phyloP scores from a whole-genome alignment of 23 red algal species.

The Chondrus crispus region DNA sequence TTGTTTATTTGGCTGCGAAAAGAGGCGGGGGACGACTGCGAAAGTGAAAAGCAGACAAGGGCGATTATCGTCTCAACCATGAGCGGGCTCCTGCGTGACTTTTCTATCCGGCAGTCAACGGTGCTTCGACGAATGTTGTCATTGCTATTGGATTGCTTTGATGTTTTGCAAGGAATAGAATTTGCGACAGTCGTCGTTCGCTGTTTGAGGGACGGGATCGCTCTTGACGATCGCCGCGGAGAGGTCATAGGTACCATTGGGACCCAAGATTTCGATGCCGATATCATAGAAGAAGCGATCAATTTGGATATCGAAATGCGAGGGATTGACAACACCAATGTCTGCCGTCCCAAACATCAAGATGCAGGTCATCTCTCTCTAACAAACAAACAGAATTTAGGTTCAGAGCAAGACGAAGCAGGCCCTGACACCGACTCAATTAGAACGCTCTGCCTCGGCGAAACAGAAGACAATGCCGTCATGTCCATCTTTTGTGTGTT shows the following conservation, averaged over 20 bases:
- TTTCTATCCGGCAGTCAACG: slow-evolving; percentile 33
- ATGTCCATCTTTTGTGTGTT: neutral
- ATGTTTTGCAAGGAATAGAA: neutral
- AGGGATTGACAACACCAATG: neutral
- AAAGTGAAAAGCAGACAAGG: neutral
- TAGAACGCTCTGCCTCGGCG: neutral
- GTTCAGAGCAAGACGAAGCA: neutral
- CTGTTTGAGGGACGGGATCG: slow-evolving; percentile 38
- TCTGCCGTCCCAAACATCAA: neutral
- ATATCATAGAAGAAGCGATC: slow-evolving; percentile 45
- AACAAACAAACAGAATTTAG: neutral
- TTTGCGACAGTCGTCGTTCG: neutral
- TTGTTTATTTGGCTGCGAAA: neutral
- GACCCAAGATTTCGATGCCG: slow-evolving; percentile 34
- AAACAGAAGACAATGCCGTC: neutral
- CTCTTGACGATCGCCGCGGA: neutral
- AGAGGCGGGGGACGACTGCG: neutral
- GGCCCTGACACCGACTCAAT: neutral
- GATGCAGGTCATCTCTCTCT: neutral
- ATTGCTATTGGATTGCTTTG: slow-evolving; percentile 13
- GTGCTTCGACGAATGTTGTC: slow-evolving; percentile 35
- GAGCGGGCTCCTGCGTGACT: slow-evolving; percentile 35
- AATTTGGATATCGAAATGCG: neutral
- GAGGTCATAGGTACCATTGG: too few species aligned
- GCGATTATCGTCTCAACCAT: neutral